A percentile compares a stretch with the other conserved stretches of the same genome.
Conservation (phyloP, 176 grass and related monocot genomes). For the Cymbopogon citratus region DNA sequence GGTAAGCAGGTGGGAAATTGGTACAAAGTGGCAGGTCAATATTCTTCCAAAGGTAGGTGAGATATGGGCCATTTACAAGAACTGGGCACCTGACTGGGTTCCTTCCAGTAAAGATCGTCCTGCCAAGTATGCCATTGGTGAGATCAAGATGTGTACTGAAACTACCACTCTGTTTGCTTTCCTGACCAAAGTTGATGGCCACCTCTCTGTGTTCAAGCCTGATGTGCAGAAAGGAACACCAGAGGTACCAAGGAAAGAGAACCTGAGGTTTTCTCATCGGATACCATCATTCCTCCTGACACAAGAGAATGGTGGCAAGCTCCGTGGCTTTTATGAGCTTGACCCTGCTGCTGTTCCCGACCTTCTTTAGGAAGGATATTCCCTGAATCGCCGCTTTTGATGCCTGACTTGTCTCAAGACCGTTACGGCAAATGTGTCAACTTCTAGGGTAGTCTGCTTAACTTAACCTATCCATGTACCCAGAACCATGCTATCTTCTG, state of each 20-base stretch:
- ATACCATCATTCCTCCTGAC: conserved; percentile 51
- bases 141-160: conserved; percentile 48
- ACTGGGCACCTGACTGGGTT: conserved; percentile 54
- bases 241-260: conserved; percentile 30
- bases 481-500: not conserved
- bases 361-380: not conserved
- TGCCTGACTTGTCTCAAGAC: not conserved
- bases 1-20: not conserved
- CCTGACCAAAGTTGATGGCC: conserved; percentile 40
- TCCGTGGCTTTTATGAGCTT: conserved; percentile 60
- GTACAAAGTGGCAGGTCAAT: conserved; percentile 15
- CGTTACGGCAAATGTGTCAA: not conserved
- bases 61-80: conserved; percentile 72
- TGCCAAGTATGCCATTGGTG: conserved; percentile 40
- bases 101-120: conserved; percentile 15
- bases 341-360: conserved; percentile 58
- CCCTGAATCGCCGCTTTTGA: not conserved
- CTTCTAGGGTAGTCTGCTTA: not conserved
- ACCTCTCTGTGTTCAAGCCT: conserved; percentile 53
- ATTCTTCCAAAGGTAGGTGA: conserved; percentile 61
- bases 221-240: conserved; percentile 19
- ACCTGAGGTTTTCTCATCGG: conserved; percentile 55
- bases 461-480: not conserved
- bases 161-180: conserved; percentile 24
- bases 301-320: conserved; percentile 47